Evolutionary conservation across 2,329 filamentous ascomycete species (phyloP), one percentile per base, ranked within the genome.

Genomic region (Apiospora aurea): DNA sequence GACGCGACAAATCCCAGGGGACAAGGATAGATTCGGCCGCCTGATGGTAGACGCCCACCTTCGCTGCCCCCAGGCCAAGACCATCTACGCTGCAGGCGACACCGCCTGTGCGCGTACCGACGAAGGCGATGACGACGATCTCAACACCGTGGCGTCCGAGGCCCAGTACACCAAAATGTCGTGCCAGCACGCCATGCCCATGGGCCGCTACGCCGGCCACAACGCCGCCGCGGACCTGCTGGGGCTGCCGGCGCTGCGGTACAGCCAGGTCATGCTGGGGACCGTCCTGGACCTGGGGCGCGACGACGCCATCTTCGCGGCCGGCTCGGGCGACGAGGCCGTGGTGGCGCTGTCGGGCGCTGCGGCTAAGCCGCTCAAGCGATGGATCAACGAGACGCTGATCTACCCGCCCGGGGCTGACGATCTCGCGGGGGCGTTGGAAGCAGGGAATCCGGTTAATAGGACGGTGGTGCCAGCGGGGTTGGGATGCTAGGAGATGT

Each of bases 251-350:
- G 69, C 73, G 2, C 49, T 77, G 1, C 38, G 73, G 0, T 84
- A 83, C 71, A 71, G 71, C 0, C 82, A 84, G 70, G 43, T 75
- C 1, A 70, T 64, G 0, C 83, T 83, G 38, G 72, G 72, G 0
- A 79, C 75, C 41, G 83, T 81, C 53, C 77, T 84, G 2, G 82
- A 83, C n/a, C 76, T 84, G 1, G 83, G 83, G 0, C 64, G 74
- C 0, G 78, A 75, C 72, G 82, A 76, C 0, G 77, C 81, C 0
- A 71, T 82, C 4, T 21, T 82, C 38, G 71, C 75, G 5, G 38
- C 49, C 3, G 82, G 81, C 0, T 83, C 80, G 80, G 78, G 80
- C 0, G 75, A 79, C 13, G 34, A 80, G 53, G 53, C 29, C 29
- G 53, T 38, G 11, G 74, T 82, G 0, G 74, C 74, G 43, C 6